phyloP scores from a whole-genome alignment of 2,329 filamentous ascomycete species.

The Colletotrichum orbiculare region DNA sequence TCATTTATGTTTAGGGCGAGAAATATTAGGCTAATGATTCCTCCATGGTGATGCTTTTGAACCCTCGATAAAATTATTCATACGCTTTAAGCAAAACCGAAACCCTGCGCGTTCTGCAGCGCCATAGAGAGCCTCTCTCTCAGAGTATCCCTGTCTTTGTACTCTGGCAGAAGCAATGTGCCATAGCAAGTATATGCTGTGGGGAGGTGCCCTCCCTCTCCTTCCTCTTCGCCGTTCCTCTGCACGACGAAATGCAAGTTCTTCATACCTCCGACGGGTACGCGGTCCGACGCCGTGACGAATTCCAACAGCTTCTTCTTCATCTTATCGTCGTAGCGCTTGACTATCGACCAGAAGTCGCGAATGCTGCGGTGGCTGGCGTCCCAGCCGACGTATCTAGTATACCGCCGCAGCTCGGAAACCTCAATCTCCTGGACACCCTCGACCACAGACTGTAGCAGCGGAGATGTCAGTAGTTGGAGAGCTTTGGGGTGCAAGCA shows the following conservation, averaged over 20 bases:
- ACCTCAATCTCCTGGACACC: conserved; percentile 86
- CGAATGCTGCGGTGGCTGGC: conserved; percentile 74
- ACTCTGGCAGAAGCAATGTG: conserved; percentile 86
- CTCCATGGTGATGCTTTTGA: background rate
- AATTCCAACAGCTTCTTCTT: conserved; percentile 87
- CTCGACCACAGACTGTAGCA: conserved; percentile 84
- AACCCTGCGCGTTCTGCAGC: conserved; percentile 87
- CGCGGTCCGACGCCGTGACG: conserved; percentile 90
- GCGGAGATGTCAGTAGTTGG: conserved; percentile 74
- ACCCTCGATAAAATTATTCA: background rate
- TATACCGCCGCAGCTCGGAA: conserved; percentile 73
- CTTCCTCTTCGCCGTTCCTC: conserved; percentile 74
- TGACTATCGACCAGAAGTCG: conserved; percentile 88
- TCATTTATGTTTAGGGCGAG: no score
- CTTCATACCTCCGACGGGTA: conserved; percentile 86
- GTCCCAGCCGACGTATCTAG: conserved; percentile 86
- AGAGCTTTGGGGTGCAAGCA: conserved; percentile 79
- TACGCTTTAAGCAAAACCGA: conserved; percentile 76
- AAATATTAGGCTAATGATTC: background rate
- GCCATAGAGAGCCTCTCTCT: conserved; percentile 83
- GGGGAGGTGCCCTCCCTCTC: conserved; percentile 71
- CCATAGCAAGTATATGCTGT: conserved; percentile 96
- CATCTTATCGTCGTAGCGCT: conserved; percentile 73
- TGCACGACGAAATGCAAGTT: conserved; percentile 88
- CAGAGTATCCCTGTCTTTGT: conserved; percentile 76